These are phyloP conservation scores for Coniochaeta sp. DNA, from an alignment of 2,329 filamentous ascomycete species.

Conservation along the genomic window DNA sequence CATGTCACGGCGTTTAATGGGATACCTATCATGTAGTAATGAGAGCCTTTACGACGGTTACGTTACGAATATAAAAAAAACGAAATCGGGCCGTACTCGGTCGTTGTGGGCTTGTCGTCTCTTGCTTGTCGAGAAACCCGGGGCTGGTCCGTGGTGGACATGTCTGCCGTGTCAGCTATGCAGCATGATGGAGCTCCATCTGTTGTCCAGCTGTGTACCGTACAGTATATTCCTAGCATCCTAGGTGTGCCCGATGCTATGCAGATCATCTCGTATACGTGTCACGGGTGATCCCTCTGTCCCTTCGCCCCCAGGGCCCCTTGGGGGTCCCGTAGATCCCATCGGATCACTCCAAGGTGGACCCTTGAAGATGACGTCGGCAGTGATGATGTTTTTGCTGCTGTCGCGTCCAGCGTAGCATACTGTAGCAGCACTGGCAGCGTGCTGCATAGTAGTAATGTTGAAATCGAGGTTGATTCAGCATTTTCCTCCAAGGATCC, in stretches of 20 bases:
- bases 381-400: background rate
- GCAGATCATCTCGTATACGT: constrained; percentile 1
- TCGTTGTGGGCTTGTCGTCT: background rate
- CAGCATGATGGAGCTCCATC: too few species aligned
- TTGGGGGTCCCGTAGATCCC: background rate
- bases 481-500: background rate
- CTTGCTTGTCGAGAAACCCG: background rate
- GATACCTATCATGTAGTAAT: background rate
- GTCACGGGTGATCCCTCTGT: constrained; percentile 1
- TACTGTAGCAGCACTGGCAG: too few species aligned
- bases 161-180: too few species aligned
- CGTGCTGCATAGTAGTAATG: too few species aligned
- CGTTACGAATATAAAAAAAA: background rate
- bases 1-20: background rate
- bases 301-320: too few species aligned
- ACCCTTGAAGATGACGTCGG: constrained; percentile 1
- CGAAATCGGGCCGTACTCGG: background rate
- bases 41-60: background rate
- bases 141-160: background rate
- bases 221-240: too few species aligned
- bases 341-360: background rate
- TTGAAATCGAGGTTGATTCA: background rate
- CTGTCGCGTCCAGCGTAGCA: too few species aligned
- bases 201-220: too few species aligned
- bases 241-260: background rate